Percentiles rank a stretch among this genome's conserved stretches.
phyloP scores from a whole-genome alignment of 116 monocot species.

The Trichopus zeylanicus region DNA sequence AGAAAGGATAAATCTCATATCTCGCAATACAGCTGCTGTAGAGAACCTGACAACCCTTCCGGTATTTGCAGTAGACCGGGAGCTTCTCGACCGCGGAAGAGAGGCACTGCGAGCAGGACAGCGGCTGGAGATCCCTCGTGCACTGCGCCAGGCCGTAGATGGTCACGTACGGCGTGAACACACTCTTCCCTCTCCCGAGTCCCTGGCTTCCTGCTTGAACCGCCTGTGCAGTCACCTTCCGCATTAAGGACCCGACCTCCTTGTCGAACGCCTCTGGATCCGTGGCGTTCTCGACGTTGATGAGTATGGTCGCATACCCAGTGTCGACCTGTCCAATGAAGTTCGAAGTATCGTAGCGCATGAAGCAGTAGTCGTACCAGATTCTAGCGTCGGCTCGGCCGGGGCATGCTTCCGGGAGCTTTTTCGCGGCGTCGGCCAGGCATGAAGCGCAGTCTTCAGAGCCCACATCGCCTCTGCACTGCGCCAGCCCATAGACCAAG shows the following conservation, averaged over 20 bases:
- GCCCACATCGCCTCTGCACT: constrained; percentile 34
- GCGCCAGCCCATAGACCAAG: constrained; percentile 33
- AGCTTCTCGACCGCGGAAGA: constrained; percentile 15
- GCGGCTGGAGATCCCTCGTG: constrained; percentile 16
- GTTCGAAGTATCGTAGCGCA: constrained; percentile 23
- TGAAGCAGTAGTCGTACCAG: constrained; percentile 38
- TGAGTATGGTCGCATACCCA: background rate
- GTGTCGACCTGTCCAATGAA: constrained; percentile 26
- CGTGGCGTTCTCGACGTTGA: constrained; percentile 13
- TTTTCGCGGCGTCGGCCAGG: constrained; percentile 18
- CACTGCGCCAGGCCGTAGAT: constrained; percentile 35
- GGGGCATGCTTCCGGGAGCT: constrained; percentile 19
- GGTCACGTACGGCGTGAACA: constrained; percentile 9
- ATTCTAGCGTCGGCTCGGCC: constrained; percentile 18
- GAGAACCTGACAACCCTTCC: constrained; percentile 3
- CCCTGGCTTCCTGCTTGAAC: background rate
- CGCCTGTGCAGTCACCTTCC: constrained; percentile 9
- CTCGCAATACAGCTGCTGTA: background rate
- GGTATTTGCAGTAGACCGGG: constrained; percentile 4
- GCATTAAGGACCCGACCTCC: constrained; percentile 8
- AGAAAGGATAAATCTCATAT: background rate
- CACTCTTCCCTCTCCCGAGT: constrained; percentile 11
- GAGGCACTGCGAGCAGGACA: constrained; percentile 26
- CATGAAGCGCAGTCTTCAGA: constrained; percentile 25
- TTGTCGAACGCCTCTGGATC: constrained; percentile 17